Conservation (phyloP, 1,284 basidiomycete genomes). For the Malassezia sympodialis region DNA sequence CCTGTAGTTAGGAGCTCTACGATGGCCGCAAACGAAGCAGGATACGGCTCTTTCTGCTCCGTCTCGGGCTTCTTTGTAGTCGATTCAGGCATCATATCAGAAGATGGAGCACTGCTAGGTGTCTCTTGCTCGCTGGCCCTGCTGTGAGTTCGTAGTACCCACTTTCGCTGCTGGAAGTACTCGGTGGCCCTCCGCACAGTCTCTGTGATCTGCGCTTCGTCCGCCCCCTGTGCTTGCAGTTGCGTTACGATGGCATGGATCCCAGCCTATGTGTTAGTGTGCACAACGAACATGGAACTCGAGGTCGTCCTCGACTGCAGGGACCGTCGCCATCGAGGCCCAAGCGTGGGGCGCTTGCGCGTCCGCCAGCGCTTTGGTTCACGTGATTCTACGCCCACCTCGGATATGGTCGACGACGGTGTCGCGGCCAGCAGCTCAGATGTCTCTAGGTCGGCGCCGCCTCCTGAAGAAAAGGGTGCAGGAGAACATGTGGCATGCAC, state of each 20-base stretch:
- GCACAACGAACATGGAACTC: constrained; percentile 10
- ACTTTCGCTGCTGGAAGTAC: constrained; percentile 23
- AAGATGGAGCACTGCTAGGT: not conserved
- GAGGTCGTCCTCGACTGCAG: not conserved
- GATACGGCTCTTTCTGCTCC: constrained; percentile 23
- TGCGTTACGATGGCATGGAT: constrained; percentile 27
- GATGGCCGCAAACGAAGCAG: constrained; percentile 40
- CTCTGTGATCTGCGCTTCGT: constrained; percentile 22
- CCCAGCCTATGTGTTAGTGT: constrained; percentile 13
- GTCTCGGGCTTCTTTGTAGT: not conserved
- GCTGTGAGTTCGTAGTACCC: not conserved
- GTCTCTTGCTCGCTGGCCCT: not conserved
- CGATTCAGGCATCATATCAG: not conserved
- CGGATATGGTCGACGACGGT: not conserved
- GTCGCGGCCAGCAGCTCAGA: not conserved
- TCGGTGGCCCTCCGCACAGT: constrained; percentile 24
- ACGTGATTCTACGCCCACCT: constrained; percentile 1
- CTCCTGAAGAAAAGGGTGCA: not conserved
- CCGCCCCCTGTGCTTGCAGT: constrained; percentile 22
- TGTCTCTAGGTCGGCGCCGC: not conserved
- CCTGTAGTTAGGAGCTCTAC: constrained; percentile 45
- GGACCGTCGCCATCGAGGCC: not conserved
- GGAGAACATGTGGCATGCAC: not conserved
- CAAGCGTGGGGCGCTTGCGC: not conserved
- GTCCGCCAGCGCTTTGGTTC: not conserved